Percentiles rank a stretch among this genome's conserved stretches.
These are phyloP conservation scores for Syncephalastrum contaminatum DNA, from an alignment of 371 early-diverging fungal species.

Conservation along the genomic window DNA sequence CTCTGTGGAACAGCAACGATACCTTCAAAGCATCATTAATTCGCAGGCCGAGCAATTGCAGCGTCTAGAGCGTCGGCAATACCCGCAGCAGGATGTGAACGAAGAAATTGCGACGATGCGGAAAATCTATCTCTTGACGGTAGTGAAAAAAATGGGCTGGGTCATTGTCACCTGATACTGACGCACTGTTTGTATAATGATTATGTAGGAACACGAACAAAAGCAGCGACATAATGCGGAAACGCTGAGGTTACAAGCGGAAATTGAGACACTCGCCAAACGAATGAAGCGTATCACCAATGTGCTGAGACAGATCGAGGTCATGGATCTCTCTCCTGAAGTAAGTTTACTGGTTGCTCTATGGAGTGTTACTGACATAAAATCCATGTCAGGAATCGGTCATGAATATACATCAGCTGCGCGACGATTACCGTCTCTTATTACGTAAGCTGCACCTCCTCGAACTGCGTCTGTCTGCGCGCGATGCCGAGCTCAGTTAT, in stretches of 20 bases:
- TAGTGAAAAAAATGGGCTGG: conserved; percentile 2
- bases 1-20: conserved; percentile 18
- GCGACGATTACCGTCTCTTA: conserved; percentile 24
- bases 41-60: conserved; percentile 25
- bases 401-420: conserved; percentile 19
- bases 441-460: conserved; percentile 31
- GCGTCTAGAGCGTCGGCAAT: not conserved
- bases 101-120: conserved; percentile 20
- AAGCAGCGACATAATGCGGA: too few relatives aligned
- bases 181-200: too few relatives aligned
- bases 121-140: conserved; percentile 20
- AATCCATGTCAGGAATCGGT: not conserved
- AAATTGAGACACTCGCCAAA: conserved; percentile 22
- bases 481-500: conserved; percentile 42
- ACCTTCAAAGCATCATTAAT: conserved; percentile 20
- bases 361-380: not conserved
- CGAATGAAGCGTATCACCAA: conserved; percentile 21
- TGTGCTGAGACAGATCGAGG: conserved; percentile 26
- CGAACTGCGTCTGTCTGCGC: conserved; percentile 34
- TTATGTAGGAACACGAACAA: too few relatives aligned
- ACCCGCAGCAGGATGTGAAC: conserved; percentile 5
- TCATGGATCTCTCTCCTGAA: conserved; percentile 19
- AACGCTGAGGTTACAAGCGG: not conserved
- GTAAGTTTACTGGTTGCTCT: not conserved
- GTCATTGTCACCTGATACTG: too few relatives aligned